Evolutionary conservation across 176 grass and related monocot genomes (phyloP).

Genomic region (Oryza glaberrima): DNA sequence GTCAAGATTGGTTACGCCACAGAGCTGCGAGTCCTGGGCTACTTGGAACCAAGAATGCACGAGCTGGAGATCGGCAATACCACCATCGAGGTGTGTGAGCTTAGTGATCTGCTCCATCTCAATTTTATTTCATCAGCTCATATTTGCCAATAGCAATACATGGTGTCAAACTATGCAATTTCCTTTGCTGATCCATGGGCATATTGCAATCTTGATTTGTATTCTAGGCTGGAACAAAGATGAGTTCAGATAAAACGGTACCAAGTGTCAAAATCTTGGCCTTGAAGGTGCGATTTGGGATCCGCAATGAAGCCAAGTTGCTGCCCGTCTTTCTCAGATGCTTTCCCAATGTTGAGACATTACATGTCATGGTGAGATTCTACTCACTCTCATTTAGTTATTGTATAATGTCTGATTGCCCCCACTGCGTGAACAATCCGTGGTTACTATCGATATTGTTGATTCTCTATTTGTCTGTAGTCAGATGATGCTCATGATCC

Average conservation of each 20-base stretch:
- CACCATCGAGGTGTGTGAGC: slow-evolving; percentile 30
- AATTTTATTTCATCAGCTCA: background rate
- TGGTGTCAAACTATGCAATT: background rate
- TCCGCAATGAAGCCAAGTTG: slow-evolving; percentile 31
- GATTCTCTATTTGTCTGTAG: slow-evolving; percentile 25
- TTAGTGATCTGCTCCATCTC: background rate
- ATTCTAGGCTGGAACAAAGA: slow-evolving; percentile 33
- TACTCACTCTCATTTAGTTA: background rate
- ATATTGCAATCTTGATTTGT: background rate
- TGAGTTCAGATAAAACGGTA: slow-evolving; percentile 18
- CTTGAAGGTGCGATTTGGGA: slow-evolving; percentile 37
- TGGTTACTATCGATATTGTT: background rate
- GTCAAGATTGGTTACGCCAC: slow-evolving; percentile 35
- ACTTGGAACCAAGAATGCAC: slow-evolving; percentile 37
- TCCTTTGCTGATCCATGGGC: background rate
- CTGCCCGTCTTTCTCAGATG: slow-evolving; percentile 42
- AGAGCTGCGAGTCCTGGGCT: slow-evolving; percentile 44
- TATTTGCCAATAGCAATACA: background rate
- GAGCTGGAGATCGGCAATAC: slow-evolving; percentile 33
- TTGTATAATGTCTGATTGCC: background rate
- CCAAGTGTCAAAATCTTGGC: slow-evolving; percentile 43
- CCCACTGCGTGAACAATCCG: background rate
- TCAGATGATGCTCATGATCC: slow-evolving; percentile 35
- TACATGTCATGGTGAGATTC: slow-evolving; percentile 39
- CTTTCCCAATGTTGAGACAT: slow-evolving; percentile 45